Evolutionary conservation across 176 grass and related monocot species (phyloP).

Genomic region (Sorghum bicolor): Sorghum_bicolor_NCBIv3 NC_012878.2:53213501-53214000

Average conservation of each 20-base stretch:
- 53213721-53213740: too few relatives aligned
- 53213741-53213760: too few relatives aligned
- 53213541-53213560: neutral
- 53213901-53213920: constrained; percentile 9
- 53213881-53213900: constrained; percentile 6
- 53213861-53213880: neutral
- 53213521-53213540: neutral
- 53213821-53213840: neutral
- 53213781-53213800: neutral
- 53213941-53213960: constrained; percentile 16
- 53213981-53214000: neutral
- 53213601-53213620: too few relatives aligned
- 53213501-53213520: neutral
- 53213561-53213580: neutral
- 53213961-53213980: neutral
- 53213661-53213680: too few relatives aligned
- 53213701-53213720: too few relatives aligned
- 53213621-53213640: too few relatives aligned
- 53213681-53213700: too few relatives aligned
- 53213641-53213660: too few relatives aligned
- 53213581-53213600: too few relatives aligned
- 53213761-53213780: too few relatives aligned
- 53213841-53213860: constrained; percentile 10
- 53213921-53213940: neutral
- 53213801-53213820: neutral